A percentile compares a stretch with the other conserved stretches of the same genome.
These are phyloP conservation scores for Talaromyces funiculosus DNA, from an alignment of 2,329 filamentous ascomycete species.

Conservation along the genomic window DNA sequence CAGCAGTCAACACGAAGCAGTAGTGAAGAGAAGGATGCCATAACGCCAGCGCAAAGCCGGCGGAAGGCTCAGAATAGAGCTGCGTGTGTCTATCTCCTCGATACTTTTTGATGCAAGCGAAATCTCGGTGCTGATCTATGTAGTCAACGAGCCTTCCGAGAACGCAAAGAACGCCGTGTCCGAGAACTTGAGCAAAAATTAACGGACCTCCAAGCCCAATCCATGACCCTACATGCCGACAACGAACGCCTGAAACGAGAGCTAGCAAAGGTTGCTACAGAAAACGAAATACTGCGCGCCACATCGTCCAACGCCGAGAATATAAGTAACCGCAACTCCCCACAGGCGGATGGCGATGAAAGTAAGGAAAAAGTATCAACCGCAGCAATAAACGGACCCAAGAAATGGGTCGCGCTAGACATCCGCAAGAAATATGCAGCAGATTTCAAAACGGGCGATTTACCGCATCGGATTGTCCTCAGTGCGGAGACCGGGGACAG, in stretches of 20 bases:
- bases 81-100: conserved; percentile 50
- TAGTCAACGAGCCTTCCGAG: conserved; percentile 91
- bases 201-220: conserved; percentile 66
- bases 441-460: conserved; percentile 30
- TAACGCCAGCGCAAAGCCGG: conserved; percentile 52
- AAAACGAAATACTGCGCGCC: conserved; percentile 87
- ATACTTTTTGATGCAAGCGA: background rate
- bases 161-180: conserved; percentile 90
- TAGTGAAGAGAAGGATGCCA: conserved; percentile 50
- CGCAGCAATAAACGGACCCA: conserved; percentile 58
- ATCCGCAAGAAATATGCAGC: conserved; percentile 62
- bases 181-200: conserved; percentile 89
- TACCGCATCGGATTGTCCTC: conserved; percentile 63
- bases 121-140: background rate
- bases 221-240: conserved; percentile 67
- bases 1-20: conserved; percentile 39
- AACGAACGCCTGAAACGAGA: conserved; percentile 83
- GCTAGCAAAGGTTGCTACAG: conserved; percentile 75
- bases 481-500: conserved; percentile 60
- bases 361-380: conserved; percentile 17
- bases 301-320: conserved; percentile 40
- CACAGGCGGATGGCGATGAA: background rate
- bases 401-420: conserved; percentile 66
- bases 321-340: background rate
- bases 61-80: conserved; percentile 68